Conservation (phyloP, 345 rosid genomes). For the Aethionema arabicum region DNA sequence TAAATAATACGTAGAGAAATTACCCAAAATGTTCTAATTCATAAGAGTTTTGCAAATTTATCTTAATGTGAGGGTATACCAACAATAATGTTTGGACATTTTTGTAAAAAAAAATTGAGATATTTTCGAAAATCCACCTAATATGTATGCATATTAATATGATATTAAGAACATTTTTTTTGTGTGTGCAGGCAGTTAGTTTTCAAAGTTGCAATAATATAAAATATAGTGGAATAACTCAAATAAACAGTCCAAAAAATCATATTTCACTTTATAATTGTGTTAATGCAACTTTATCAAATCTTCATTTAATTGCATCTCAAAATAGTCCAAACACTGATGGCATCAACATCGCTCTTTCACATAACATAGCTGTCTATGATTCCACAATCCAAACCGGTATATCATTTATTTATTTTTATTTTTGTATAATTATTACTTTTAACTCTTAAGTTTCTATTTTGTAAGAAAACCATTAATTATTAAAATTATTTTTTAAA, state of each 20-base stretch:
- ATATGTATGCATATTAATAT: no score
- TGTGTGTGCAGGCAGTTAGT: constrained; percentile 3
- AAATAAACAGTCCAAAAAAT: constrained; percentile 31
- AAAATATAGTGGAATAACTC: constrained; percentile 30
- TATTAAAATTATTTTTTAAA: no score
- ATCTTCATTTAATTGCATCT: constrained; percentile 42
- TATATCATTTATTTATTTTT: constrained; percentile 15
- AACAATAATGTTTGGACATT: no score
- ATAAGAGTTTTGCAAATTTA: no score
- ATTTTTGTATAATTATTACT: no score
- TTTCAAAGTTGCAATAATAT: constrained; percentile 29
- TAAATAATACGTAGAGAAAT: no score
- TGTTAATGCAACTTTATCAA: constrained; percentile 28
- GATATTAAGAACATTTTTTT: neutral
- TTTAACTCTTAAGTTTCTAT: no score
- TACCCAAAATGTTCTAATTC: no score
- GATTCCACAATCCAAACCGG: constrained; percentile 43
- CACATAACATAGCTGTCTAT: constrained; percentile 28
- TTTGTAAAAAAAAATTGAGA: no score
- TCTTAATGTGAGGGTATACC: no score
- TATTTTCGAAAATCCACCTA: neutral
- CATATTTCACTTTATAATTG: constrained; percentile 31
- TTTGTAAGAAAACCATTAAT: no score
- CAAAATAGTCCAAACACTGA: constrained; percentile 49
- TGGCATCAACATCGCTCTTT: constrained; percentile 39